Percentiles rank a stretch among this genome's conserved stretches.
Evolutionary conservation across 306 rosid genomes (phyloP).

Genomic region (Prunus mira): DNA sequence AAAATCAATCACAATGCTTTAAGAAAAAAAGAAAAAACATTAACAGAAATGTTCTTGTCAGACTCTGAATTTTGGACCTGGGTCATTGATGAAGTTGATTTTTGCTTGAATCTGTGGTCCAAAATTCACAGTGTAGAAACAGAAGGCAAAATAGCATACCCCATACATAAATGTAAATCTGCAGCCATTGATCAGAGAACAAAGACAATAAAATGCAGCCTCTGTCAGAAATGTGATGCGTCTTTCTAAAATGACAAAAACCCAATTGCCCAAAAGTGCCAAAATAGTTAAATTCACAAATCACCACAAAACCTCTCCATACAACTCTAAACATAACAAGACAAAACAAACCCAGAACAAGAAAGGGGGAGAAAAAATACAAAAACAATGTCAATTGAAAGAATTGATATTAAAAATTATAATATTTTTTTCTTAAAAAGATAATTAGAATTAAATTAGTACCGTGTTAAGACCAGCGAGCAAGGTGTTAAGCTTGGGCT

Average conservation of each 20-base stretch:
- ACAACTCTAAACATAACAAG: not conserved
- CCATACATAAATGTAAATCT: not conserved
- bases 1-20: not conserved
- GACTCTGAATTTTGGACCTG: not conserved
- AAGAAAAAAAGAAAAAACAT: not conserved
- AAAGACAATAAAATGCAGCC: not conserved
- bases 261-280: not conserved
- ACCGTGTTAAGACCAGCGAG: conserved; percentile 80
- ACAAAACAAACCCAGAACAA: not conserved
- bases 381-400: not conserved
- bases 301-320: too few species aligned
- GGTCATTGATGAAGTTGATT: not conserved
- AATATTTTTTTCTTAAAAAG: too few species aligned
- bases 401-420: not conserved
- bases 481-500: conserved; percentile 66
- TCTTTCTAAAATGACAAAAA: not conserved
- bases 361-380: not conserved
- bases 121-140: not conserved
- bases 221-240: not conserved
- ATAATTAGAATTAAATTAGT: not conserved
- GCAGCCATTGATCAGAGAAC: too few species aligned
- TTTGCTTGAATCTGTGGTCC: not conserved
- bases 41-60: not conserved
- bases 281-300: not conserved
- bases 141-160: not conserved